Percentiles rank a stretch among this genome's conserved stretches.
Evolutionary conservation across 108 stramenopile genomes (phyloP).

Genomic region (Cylindrotheca closterium): DNA sequence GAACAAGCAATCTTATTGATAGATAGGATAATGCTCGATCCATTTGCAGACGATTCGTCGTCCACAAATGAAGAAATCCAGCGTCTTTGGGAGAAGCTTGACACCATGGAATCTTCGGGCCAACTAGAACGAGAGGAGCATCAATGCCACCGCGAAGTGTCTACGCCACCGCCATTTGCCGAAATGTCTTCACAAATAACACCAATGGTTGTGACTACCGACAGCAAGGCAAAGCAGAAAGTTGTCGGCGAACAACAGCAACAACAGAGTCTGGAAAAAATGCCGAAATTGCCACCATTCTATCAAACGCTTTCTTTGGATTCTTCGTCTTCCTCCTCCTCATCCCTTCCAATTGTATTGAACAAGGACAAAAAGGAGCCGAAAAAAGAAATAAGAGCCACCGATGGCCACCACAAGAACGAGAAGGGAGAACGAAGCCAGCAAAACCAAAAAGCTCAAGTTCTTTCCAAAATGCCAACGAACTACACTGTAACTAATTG

Average conservation of each 20-base stretch:
- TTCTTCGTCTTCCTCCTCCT: too few species aligned
- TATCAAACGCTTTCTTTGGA: too few species aligned
- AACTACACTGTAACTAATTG: neutral
- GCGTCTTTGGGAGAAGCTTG: conserved; percentile 39
- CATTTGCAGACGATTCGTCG: conserved; percentile 6
- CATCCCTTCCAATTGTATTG: too few species aligned
- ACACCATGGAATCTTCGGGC: neutral
- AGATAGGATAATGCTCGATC: neutral
- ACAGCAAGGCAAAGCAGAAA: too few species aligned
- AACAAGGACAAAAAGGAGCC: too few species aligned
- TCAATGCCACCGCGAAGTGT: neutral
- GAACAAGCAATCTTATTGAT: too few species aligned
- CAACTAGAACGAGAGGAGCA: neutral
- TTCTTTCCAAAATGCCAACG: neutral
- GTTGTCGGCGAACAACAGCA: too few species aligned
- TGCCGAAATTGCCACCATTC: too few species aligned
- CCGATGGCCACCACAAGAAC: too few species aligned
- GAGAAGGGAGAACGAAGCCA: neutral
- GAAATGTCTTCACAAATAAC: neutral
- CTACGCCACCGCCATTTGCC: neutral
- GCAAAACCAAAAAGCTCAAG: neutral
- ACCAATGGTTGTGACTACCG: neutral
- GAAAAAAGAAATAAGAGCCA: too few species aligned
- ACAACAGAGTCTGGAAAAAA: too few species aligned
- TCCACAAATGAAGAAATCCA: conserved; percentile 31